These are phyloP conservation scores for Aechmea fasciata DNA, from an alignment of 176 grass and related monocot species.

Conservation along the genomic window DNA sequence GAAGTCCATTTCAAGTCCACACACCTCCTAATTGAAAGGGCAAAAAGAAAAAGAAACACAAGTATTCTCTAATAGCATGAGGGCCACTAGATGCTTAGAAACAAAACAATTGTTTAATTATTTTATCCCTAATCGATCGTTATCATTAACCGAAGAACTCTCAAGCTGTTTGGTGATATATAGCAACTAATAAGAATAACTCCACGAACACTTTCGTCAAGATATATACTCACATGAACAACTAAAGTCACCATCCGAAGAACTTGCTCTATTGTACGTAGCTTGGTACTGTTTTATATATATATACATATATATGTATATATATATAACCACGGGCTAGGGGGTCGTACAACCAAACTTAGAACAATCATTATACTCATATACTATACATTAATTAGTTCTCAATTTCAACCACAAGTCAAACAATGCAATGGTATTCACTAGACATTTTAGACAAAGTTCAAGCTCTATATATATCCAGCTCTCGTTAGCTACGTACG, in stretches of 20 bases:
- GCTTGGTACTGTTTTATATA: no score
- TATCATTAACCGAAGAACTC: background rate
- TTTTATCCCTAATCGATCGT: no score
- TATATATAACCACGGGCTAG: no score
- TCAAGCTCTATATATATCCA: no score
- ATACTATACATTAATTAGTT: background rate
- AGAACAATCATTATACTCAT: background rate
- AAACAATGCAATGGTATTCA: background rate
- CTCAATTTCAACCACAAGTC: background rate
- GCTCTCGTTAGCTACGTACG: no score
- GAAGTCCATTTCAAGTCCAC: background rate
- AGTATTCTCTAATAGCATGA: background rate
- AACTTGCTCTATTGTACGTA: no score
- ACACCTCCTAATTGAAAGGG: background rate
- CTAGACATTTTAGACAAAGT: no score
- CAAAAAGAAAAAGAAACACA: background rate
- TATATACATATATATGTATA: no score
- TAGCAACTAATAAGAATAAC: background rate
- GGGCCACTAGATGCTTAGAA: background rate
- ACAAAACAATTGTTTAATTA: no score
- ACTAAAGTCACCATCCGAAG: no score
- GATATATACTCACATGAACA: no score
- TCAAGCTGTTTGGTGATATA: background rate
- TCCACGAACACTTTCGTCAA: background rate
- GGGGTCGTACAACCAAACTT: background rate